phyloP scores from a whole-genome alignment of 768 basidiomycete species.

The Cystobasidiopsis lactophilus region DNA sequence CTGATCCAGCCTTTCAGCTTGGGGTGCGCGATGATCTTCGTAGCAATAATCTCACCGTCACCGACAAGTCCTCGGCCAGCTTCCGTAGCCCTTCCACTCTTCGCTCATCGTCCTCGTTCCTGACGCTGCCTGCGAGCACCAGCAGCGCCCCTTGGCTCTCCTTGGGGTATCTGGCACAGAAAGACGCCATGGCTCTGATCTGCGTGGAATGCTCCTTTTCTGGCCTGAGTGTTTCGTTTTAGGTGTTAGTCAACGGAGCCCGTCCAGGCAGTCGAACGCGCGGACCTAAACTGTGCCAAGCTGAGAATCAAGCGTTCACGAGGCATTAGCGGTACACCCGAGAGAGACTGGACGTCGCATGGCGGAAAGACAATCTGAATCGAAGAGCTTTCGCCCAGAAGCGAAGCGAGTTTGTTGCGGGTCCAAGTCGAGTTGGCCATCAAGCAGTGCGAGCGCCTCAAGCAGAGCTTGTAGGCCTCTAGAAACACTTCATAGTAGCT shows the following conservation, averaged over 20 bases:
- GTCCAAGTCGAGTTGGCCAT: slow-evolving; percentile 98
- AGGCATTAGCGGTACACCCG: slow-evolving; percentile 32
- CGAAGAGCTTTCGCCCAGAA: neutral
- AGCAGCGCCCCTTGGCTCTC: slow-evolving; percentile 30
- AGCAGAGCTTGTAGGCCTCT: slow-evolving; percentile 51
- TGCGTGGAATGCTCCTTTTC: slow-evolving; percentile 85
- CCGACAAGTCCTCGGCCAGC: slow-evolving; percentile 39
- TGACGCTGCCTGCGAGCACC: slow-evolving; percentile 59
- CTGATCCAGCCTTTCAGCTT: slow-evolving; percentile 26
- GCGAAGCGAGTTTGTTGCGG: slow-evolving; percentile 51
- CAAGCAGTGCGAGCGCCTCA: slow-evolving; percentile 38
- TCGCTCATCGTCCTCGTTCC: slow-evolving; percentile 50
- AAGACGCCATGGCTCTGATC: slow-evolving; percentile 40
- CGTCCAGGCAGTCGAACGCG: slow-evolving; percentile 6
- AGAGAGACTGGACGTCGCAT: slow-evolving; percentile 61
- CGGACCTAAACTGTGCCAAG: slow-evolving; percentile 76
- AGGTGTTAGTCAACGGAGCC: too few relatives aligned
- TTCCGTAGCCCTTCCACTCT: slow-evolving; percentile 41
- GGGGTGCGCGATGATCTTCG: neutral
- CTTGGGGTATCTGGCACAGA: slow-evolving; percentile 41
- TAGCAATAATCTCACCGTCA: slow-evolving; percentile 34
- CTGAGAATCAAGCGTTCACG: slow-evolving; percentile 52
- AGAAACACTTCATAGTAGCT: slow-evolving; percentile 83
- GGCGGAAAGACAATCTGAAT: slow-evolving; percentile 59
- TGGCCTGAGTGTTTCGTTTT: slow-evolving; percentile 37